Evolutionary conservation across 305 asterid species (phyloP).

Genomic region (Caryopteris hybrid): DNA sequence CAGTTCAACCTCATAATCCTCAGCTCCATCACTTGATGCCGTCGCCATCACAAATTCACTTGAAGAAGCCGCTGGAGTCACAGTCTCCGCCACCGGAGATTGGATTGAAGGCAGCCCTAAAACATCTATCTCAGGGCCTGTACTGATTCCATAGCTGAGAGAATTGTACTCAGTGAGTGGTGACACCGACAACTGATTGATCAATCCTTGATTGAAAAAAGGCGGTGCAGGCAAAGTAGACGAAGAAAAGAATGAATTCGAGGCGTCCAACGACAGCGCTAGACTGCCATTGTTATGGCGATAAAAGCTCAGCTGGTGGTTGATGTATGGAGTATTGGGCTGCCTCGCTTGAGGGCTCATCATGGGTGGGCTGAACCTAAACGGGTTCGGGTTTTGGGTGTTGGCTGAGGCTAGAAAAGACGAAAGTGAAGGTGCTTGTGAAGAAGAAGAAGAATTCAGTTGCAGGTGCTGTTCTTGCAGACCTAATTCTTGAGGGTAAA

Average conservation of each 20-base stretch:
- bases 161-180: slow-evolving; percentile 22
- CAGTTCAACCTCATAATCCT: slow-evolving; percentile 23
- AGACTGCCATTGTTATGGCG: slow-evolving; percentile 30
- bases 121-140: slow-evolving; percentile 13
- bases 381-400: slow-evolving; percentile 18
- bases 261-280: slow-evolving; percentile 30
- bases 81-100: slow-evolving; percentile 21
- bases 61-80: slow-evolving; percentile 39
- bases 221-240: slow-evolving; percentile 10
- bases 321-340: background rate
- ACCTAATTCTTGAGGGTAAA: slow-evolving; percentile 46
- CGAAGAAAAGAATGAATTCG: too few relatives aligned
- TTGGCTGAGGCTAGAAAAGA: slow-evolving; percentile 18
- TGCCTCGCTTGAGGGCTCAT: background rate
- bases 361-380: background rate
- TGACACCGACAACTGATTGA: slow-evolving; percentile 17
- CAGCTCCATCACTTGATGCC: slow-evolving; percentile 31
- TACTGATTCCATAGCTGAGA: slow-evolving; percentile 2
- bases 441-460: background rate
- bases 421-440: slow-evolving; percentile 12
- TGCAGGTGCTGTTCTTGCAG: background rate
- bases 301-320: slow-evolving; percentile 19
- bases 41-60: slow-evolving; percentile 27
- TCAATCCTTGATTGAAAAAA: slow-evolving; percentile 15
- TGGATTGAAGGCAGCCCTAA: slow-evolving; percentile 54